phyloP scores from a whole-genome alignment of 2,329 filamentous ascomycete genomes.

The Amylocarpus encephaloides region DNA sequence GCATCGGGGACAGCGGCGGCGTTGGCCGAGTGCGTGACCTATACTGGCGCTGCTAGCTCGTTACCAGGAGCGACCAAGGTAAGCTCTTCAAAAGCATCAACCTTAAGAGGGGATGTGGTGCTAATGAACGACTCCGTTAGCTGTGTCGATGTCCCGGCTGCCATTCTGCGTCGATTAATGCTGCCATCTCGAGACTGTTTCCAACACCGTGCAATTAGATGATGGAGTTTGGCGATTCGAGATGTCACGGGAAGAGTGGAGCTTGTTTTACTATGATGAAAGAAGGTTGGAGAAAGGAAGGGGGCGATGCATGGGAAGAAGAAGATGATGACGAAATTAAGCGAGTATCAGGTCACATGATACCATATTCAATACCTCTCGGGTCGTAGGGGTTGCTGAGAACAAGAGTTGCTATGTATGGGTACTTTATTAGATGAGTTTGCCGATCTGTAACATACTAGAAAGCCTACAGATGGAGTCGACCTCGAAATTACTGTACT shows the following conservation, averaged over 20 bases:
- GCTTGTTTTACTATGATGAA: too few species aligned
- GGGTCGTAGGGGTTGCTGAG: too few species aligned
- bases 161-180: not conserved
- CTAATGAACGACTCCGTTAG: not conserved
- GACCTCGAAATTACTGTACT: too few species aligned
- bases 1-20: conserved; percentile 6
- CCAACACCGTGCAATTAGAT: not conserved
- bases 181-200: not conserved
- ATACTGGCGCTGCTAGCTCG: conserved; percentile 5
- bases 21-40: conserved; percentile 11
- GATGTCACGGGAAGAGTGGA: too few species aligned
- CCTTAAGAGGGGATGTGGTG: not conserved
- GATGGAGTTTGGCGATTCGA: not conserved
- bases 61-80: conserved; percentile 14
- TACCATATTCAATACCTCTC: not conserved
- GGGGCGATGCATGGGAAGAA: too few species aligned
- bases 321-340: not conserved
- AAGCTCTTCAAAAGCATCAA: not conserved
- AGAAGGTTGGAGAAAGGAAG: too few species aligned
- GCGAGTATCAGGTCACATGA: not conserved
- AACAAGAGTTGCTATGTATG: too few species aligned
- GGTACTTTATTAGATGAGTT: too few species aligned
- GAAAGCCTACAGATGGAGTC: too few species aligned
- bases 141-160: not conserved
- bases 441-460: too few species aligned